Conservation (phyloP, 1,284 basidiomycete genomes). For the Leccinum subatratum region DNA sequence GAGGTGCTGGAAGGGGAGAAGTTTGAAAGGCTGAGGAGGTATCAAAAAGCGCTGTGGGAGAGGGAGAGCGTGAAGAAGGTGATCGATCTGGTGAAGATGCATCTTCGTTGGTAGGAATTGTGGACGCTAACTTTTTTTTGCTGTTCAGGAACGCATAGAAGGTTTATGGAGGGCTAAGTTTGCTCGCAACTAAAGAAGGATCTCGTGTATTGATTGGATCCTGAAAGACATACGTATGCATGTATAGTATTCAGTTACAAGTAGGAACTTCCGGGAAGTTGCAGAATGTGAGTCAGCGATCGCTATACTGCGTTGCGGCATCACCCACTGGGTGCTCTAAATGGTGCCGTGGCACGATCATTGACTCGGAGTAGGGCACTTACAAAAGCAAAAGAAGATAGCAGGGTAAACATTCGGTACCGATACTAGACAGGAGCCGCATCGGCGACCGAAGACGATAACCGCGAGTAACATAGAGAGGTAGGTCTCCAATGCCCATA, state of each 20-base stretch:
- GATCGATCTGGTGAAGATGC: slow-evolving; percentile 3
- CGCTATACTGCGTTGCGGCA: too few species aligned
- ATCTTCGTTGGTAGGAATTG: neutral
- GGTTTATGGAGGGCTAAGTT: neutral
- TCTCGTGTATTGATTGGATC: neutral
- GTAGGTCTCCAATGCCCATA: too few species aligned
- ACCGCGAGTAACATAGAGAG: too few species aligned
- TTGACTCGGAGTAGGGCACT: too few species aligned
- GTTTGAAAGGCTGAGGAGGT: slow-evolving; percentile 2
- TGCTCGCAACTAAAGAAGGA: neutral
- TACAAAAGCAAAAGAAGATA: too few species aligned
- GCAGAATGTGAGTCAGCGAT: neutral
- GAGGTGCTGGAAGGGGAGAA: neutral
- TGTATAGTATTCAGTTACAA: neutral
- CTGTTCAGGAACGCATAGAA: slow-evolving; percentile 6
- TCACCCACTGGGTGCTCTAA: too few species aligned
- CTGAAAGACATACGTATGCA: neutral
- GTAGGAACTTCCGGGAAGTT: neutral
- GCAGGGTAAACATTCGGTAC: too few species aligned
- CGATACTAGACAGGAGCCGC: too few species aligned
- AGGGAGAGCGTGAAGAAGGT: slow-evolving; percentile 2
- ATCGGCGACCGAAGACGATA: too few species aligned
- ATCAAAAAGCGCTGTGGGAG: neutral
- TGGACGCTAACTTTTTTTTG: neutral
- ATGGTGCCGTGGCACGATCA: too few species aligned